Evolutionary conservation across 495 filamentous ascomycete species (phyloP), one percentile per base, ranked within the genome.

Genomic region (Aspergillus sclerotiicarbonarius): DNA sequence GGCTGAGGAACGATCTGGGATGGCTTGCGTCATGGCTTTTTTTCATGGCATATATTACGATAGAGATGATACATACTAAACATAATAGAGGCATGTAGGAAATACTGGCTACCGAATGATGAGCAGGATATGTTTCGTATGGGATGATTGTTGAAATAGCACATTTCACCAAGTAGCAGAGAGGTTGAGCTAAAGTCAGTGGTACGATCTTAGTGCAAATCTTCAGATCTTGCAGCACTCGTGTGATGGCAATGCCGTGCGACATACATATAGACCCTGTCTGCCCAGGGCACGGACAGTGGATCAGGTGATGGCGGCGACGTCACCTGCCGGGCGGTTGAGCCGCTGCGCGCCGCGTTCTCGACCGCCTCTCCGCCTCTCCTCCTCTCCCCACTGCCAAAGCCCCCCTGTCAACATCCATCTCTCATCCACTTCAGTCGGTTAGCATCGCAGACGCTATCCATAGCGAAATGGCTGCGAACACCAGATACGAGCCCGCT

Each of bases 401-500:
- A 31, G 4, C 47, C 10, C 37, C 37, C 9, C 32, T 4, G 32
- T 6, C 47, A 32, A 9, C 6, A 29, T 16, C 25, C 20, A n/a
- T n/a, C 21, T 30, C 21, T 49, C 29, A 21, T 61, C 37, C 51
- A 54, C 59, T 46, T 33, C 43, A 19, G 43, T 37, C 55, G 52
- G 20, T n/a, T 56, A 13, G 18, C 4, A 18, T 41, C 31, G n/a
- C 21, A 58, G 35, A 37, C 13, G 15, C 33, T 9, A 64, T 33
- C 5, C 21, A 9, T 37, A 51, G 32, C 49, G 58, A 18, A 13
- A 91, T 90, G 87, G 80, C 87, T 55, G 76, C 80, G 46, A 89
- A 85, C 55, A 76, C 84, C 54, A 88, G 87, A 72, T 91, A 91
- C 66, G 76, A 84, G 54, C 76, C 81, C 16, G 88, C 87, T 62